phyloP scores from a whole-genome alignment of 2,329 filamentous ascomycete genomes.

The Arthrobotrys conoides region DNA sequence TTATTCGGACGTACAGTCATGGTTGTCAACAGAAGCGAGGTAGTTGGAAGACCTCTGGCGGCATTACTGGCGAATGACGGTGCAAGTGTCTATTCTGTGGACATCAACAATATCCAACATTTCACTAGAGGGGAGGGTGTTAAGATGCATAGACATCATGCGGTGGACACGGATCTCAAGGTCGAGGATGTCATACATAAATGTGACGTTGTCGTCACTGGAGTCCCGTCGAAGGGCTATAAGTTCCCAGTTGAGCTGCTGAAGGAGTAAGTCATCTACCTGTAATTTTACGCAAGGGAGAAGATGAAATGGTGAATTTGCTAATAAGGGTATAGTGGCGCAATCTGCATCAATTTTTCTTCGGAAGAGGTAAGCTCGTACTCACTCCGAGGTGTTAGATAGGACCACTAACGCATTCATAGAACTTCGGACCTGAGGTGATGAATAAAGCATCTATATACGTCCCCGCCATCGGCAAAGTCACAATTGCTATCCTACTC shows the following conservation, averaged over 20 bases:
- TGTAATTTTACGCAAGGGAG: neutral
- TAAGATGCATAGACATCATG: slow-evolving; percentile 86
- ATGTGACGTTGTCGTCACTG: slow-evolving; percentile 94
- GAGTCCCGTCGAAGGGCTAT: slow-evolving; percentile 88
- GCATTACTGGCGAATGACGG: slow-evolving; percentile 96
- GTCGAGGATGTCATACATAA: slow-evolving; percentile 85
- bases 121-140: slow-evolving; percentile 92
- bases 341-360: slow-evolving; percentile 99
- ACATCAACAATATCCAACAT: slow-evolving; percentile 89
- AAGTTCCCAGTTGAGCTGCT: slow-evolving; percentile 89
- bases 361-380: slow-evolving; percentile 75
- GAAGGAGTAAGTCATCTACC: slow-evolving; percentile 71
- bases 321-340: slow-evolving; percentile 71
- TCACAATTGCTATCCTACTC: slow-evolving; percentile 92
- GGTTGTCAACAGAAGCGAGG: slow-evolving; percentile 95
- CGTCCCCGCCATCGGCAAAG: slow-evolving; percentile 96
- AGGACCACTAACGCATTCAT: slow-evolving; percentile 63
- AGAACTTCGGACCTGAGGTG: slow-evolving; percentile 88
- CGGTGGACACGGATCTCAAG: slow-evolving; percentile 82
- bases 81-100: slow-evolving; percentile 93
- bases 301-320: neutral
- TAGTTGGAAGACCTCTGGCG: slow-evolving; percentile 92
- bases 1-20: slow-evolving; percentile 95
- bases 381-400: slow-evolving; percentile 6
- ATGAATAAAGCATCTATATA: slow-evolving; percentile 98